phyloP scores from a whole-genome alignment of 2,329 filamentous ascomycete species.

The Gremmenia infestans region DNA sequence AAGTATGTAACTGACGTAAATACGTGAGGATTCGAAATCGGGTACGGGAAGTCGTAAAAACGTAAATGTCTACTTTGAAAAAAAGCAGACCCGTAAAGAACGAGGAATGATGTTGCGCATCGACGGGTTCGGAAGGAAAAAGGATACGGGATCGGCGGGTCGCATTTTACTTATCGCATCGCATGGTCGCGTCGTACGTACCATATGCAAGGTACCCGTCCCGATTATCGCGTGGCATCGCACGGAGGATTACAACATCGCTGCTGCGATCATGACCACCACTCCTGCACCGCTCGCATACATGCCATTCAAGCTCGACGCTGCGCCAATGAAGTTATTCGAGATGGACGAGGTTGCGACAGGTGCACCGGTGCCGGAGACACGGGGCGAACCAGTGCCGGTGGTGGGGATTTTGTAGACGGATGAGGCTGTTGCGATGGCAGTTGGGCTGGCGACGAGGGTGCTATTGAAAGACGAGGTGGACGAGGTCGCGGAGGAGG shows the following conservation, averaged over 20 bases:
- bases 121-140: slow-evolving; percentile 11
- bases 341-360: slow-evolving; percentile 29
- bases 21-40: no score
- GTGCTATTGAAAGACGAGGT: neutral
- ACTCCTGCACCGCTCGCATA: slow-evolving; percentile 45
- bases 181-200: neutral
- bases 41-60: slow-evolving; percentile 15
- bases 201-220: slow-evolving; percentile 9
- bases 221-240: neutral
- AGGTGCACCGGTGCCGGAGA: slow-evolving; percentile 19
- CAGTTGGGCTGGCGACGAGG: neutral
- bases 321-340: slow-evolving; percentile 39
- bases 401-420: slow-evolving; percentile 4
- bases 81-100: slow-evolving; percentile 19
- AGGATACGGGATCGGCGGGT: neutral
- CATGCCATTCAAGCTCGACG: slow-evolving; percentile 37
- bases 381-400: slow-evolving; percentile 13
- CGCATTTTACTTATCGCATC: neutral
- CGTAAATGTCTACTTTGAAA: slow-evolving; percentile 18
- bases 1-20: neutral
- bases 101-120: slow-evolving; percentile 19
- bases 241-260: slow-evolving; percentile 42
- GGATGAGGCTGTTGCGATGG: neutral
- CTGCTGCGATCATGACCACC: slow-evolving; percentile 45
- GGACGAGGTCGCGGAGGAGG: neutral